Percentiles rank a stretch among this genome's conserved stretches.
Conservation (phyloP, 1,284 basidiomycete species). For the Pascua sp. region DNA sequence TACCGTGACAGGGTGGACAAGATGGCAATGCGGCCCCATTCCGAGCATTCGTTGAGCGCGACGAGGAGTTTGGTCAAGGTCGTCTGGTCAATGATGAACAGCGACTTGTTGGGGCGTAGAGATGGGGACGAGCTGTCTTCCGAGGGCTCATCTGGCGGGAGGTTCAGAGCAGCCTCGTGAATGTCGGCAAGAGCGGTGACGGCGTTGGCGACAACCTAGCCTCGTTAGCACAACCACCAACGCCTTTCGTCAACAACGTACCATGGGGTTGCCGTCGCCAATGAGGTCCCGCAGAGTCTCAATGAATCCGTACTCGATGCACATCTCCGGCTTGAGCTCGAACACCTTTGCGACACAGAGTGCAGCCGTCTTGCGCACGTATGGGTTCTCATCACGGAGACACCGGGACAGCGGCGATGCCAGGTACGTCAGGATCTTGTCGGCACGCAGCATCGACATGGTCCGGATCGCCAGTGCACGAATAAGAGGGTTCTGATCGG, state of each 20-base stretch:
- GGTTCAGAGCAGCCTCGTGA: conserved; percentile 56
- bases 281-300: conserved; percentile 66
- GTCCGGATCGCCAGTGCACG: conserved; percentile 94
- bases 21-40: conserved; percentile 96
- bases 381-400: conserved; percentile 90
- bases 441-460: conserved; percentile 93
- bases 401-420: conserved; percentile 89
- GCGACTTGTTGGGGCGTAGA: conserved; percentile 52
- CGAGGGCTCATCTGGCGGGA: conserved; percentile 35
- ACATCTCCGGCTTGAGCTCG: conserved; percentile 91
- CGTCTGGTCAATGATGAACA: conserved; percentile 76
- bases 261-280: conserved; percentile 95
- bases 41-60: conserved; percentile 95
- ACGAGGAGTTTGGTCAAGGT: conserved; percentile 88
- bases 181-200: conserved; percentile 96
- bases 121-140: conserved; percentile 53
- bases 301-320: conserved; percentile 91
- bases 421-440: conserved; percentile 98
- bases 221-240: background rate
- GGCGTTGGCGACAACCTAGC: conserved; percentile 85
- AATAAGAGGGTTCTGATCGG: conserved; percentile 93
- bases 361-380: conserved; percentile 95
- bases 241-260: conserved; percentile 42
- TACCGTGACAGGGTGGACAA: conserved; percentile 83
- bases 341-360: conserved; percentile 93